Conservation (phyloP, 2,329 filamentous ascomycete species). For the Ophiostoma himal-ulmi region DNA sequence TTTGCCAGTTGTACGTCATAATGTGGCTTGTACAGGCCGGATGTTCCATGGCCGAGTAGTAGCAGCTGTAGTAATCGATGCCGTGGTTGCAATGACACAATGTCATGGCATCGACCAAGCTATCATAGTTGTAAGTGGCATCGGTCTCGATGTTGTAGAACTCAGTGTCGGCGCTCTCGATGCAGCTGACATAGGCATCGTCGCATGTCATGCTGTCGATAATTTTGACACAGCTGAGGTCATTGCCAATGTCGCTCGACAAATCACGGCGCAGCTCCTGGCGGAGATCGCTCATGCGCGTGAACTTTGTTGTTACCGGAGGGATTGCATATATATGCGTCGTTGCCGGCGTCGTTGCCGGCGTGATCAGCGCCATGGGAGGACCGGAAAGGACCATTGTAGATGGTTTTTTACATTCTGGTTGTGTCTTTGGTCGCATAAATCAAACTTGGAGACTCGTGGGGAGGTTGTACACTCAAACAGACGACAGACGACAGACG, state of each 20-base stretch:
- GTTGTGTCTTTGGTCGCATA: background rate
- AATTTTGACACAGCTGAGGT: background rate
- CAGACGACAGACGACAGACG: background rate
- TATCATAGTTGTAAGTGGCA: background rate
- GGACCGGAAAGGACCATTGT: background rate
- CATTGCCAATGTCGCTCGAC: background rate
- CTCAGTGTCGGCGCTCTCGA: background rate
- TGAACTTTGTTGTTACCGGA: constrained; percentile 19
- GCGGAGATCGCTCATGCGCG: constrained; percentile 17
- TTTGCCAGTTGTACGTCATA: constrained; percentile 22
- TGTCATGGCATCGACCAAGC: background rate
- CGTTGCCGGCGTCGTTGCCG: constrained; percentile 15
- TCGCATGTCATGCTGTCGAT: background rate
- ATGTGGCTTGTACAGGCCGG: constrained; percentile 23
- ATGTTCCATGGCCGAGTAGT: constrained; percentile 22
- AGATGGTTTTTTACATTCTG: background rate
- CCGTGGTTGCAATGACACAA: constrained; percentile 30
- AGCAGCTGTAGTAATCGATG: constrained; percentile 28
- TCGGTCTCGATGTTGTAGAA: background rate
- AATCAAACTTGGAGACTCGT: background rate
- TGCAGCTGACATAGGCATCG: background rate
- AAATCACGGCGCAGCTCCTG: constrained; percentile 16
- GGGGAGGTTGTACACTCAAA: too few species aligned
- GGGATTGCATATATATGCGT: constrained; percentile 22
- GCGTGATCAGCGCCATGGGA: background rate